These are phyloP conservation scores for Martiniozyma asiatica DNA, from an alignment of 1,139 yeast species.

Conservation along the genomic window DNA sequence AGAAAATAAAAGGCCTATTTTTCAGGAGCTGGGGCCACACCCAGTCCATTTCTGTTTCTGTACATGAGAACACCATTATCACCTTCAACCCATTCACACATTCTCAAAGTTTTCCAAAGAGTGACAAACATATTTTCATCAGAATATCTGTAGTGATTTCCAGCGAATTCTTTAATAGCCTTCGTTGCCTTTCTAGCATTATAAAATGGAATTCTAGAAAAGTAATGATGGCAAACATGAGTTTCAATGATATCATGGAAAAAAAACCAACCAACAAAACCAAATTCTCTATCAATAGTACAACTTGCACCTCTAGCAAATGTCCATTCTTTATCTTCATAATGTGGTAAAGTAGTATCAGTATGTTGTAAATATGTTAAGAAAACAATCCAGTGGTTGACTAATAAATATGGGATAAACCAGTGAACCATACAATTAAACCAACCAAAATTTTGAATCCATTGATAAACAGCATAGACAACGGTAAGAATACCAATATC, in stretches of 20 bases:
- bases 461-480: slow-evolving; percentile 31
- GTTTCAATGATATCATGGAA: slow-evolving; percentile 58
- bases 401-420: slow-evolving; percentile 44
- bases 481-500: slow-evolving; percentile 41
- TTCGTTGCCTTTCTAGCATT: slow-evolving; percentile 50
- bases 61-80: slow-evolving; percentile 49
- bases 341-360: slow-evolving; percentile 47
- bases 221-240: slow-evolving; percentile 52
- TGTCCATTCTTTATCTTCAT: slow-evolving; percentile 45
- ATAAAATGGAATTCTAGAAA: slow-evolving; percentile 51
- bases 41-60: slow-evolving; percentile 42
- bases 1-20: no score
- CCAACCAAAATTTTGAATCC: slow-evolving; percentile 36
- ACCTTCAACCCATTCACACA: slow-evolving; percentile 51
- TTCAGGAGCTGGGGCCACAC: slow-evolving; percentile 23
- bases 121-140: slow-evolving; percentile 49
- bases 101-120: slow-evolving; percentile 43
- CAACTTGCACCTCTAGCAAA: slow-evolving; percentile 61
- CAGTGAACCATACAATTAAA: slow-evolving; percentile 39
- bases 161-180: slow-evolving; percentile 50
- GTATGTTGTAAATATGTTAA: slow-evolving; percentile 53
- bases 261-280: slow-evolving; percentile 44
- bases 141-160: slow-evolving; percentile 38
- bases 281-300: slow-evolving; percentile 50
- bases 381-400: slow-evolving; percentile 55